Base-by-base conservation (phyloP, 768 basidiomycete species). In the Rhizopogon salebrosus region DNA sequence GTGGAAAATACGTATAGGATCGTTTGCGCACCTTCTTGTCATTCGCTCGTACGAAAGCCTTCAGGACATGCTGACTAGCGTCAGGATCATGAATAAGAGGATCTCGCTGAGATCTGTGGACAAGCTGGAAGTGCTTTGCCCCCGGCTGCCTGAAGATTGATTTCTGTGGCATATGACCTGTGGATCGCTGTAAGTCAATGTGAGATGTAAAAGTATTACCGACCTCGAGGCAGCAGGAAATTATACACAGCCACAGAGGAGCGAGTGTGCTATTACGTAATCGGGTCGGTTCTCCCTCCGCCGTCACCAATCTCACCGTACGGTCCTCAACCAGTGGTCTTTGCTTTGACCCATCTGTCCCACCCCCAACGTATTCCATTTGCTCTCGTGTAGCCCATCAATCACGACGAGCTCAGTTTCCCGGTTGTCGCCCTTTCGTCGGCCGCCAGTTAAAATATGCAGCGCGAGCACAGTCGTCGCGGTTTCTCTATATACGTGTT, bases 91-190 rank as follows among this genome's bases (percentile, higher is more conserved):
- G 87, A 58, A 94, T 92, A 45, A 95, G 82, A 2, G 97, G 97
- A 72, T 98, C 97, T 40, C 95, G 76, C 63, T 94, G 94, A 7
- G 95, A 98, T 54, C 97, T 81, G 66, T 98, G 93, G 20, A 99
- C 95, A 36, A 99, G 89, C 73, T 98, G 95, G 61, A 95, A 98
- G 66, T 98, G 95, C 63, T 86, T 84, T 51, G 88, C 85, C 20
- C 90, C 92, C 7, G 95, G 90, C 59, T 85, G 86, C 54, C 92
- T 84, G 74, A 91, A 99, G 57, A 94, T 80, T 13, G 94, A 95
- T 72, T 87, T 91, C 59, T 78, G 73, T 36, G 89, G 79, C 89
- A 91, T 91, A 60, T 54, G 16, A n/a, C n/a, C n/a, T n/a, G n/a
- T n/a, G n/a, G n/a, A n/a, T n/a, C n/a, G 6, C 16, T 24, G 27